Percentiles rank a stretch among this genome's conserved stretches.
These are phyloP conservation scores for Helminthosporium solani DNA, from an alignment of 2,329 filamentous ascomycete species.

Conservation along the genomic window DNA sequence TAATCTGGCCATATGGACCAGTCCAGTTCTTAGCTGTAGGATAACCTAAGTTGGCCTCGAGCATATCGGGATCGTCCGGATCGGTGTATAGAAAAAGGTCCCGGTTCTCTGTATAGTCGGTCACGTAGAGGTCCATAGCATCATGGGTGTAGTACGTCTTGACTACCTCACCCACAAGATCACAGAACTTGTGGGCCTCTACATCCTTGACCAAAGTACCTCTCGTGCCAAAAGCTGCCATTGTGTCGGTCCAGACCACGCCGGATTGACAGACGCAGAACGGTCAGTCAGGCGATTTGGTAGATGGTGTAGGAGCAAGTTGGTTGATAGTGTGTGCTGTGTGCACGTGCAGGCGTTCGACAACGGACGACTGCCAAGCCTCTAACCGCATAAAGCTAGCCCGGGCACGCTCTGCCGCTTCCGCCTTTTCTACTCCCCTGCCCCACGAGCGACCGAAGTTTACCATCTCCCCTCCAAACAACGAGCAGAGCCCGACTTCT, in stretches of 20 bases:
- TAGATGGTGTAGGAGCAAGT: too few species aligned
- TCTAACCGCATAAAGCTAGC: conserved; percentile 5
- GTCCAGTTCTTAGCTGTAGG: conserved; percentile 56
- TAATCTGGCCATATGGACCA: conserved; percentile 72
- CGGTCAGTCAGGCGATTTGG: too few species aligned
- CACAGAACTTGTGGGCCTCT: conserved; percentile 57
- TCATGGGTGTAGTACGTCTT: conserved; percentile 47
- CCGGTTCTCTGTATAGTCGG: conserved; percentile 77
- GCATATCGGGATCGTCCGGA: conserved; percentile 32
- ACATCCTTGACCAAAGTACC: conserved; percentile 65
- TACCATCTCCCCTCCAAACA: conserved; percentile 34
- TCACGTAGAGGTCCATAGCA: conserved; percentile 67
- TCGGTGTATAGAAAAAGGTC: conserved; percentile 59
- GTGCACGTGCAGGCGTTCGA: too few species aligned
- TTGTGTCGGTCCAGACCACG: background rate
- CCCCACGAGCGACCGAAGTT: conserved; percentile 35
- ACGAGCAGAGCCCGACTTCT: too few species aligned
- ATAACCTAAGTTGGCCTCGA: conserved; percentile 20
- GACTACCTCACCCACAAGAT: conserved; percentile 72
- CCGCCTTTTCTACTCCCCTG: conserved; percentile 39
- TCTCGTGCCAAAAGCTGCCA: conserved; percentile 8
- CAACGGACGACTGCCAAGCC: background rate
- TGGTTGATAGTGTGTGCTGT: too few species aligned
- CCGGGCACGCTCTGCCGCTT: conserved; percentile 30
- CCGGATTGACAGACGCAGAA: too few species aligned